These are phyloP conservation scores for Xylaria grammica DNA, from an alignment of 495 filamentous ascomycete genomes.

Conservation along the genomic window DNA sequence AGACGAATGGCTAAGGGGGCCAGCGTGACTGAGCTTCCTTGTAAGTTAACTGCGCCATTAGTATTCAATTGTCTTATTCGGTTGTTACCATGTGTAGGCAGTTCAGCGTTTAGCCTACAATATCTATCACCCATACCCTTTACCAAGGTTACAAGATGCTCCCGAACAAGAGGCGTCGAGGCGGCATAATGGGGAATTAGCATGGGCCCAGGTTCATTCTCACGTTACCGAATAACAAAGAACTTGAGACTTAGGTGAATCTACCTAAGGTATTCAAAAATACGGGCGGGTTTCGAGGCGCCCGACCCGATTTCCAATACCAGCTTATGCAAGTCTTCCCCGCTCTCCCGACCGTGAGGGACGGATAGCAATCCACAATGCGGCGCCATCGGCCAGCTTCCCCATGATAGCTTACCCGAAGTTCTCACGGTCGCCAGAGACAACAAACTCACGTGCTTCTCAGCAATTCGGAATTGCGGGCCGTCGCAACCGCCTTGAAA, in stretches of 20 bases:
- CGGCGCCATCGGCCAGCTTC: constrained; percentile 22
- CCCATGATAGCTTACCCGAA: constrained; percentile 14
- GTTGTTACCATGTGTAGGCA: too few relatives aligned
- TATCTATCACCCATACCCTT: too few relatives aligned
- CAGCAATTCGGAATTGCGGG: constrained; percentile 37
- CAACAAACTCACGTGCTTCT: constrained; percentile 6
- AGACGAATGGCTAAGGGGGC: constrained; percentile 1
- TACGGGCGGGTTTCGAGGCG: not conserved
- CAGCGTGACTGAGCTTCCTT: not conserved
- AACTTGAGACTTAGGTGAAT: too few relatives aligned
- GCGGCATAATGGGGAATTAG: too few relatives aligned
- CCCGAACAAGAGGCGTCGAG: too few relatives aligned
- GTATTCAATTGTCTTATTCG: too few relatives aligned
- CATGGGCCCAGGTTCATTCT: too few relatives aligned
- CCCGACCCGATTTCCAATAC: too few relatives aligned
- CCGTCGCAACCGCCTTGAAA: constrained; percentile 38
- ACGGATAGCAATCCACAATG: not conserved
- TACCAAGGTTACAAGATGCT: too few relatives aligned
- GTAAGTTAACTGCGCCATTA: not conserved
- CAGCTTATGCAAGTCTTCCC: constrained; percentile 5
- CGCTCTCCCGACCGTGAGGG: constrained; percentile 11
- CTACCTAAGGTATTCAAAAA: too few relatives aligned
- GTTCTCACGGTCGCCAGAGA: not conserved
- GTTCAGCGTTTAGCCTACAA: too few relatives aligned
- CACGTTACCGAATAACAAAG: too few relatives aligned